A percentile compares a stretch with the other conserved stretches of the same genome.
Conservation (phyloP, 2,329 filamentous ascomycete genomes). For the Akanthomyces uredinophilus region DNA sequence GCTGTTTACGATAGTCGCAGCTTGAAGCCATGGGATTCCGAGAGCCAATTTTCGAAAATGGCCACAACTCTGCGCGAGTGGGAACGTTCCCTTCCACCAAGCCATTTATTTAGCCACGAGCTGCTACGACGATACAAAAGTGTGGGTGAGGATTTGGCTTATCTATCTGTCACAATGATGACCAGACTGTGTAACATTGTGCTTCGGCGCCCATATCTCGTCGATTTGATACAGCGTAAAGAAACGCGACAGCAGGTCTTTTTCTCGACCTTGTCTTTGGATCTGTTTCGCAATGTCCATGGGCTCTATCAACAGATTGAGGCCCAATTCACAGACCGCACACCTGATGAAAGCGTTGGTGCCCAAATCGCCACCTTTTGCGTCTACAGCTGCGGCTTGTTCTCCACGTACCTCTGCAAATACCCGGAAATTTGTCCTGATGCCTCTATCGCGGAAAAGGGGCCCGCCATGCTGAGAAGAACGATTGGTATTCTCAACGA, state of each 20-base stretch:
- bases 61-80: slow-evolving; percentile 40
- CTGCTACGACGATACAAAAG: slow-evolving; percentile 42
- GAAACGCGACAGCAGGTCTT: slow-evolving; percentile 34
- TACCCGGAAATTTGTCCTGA: slow-evolving; percentile 44
- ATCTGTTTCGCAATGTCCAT: slow-evolving; percentile 46
- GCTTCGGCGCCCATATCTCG: slow-evolving; percentile 48
- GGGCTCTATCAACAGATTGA: slow-evolving; percentile 46
- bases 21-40: slow-evolving; percentile 40
- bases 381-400: slow-evolving; percentile 50
- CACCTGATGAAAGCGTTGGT: slow-evolving; percentile 44
- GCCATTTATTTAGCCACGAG: slow-evolving; percentile 42
- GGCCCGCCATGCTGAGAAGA: slow-evolving; percentile 41
- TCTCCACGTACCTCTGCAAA: slow-evolving; percentile 47
- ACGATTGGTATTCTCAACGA: slow-evolving; percentile 42
- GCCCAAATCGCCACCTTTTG: slow-evolving; percentile 52
- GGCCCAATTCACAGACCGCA: slow-evolving; percentile 43
- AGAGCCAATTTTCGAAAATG: slow-evolving; percentile 44
- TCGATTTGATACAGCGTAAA: slow-evolving; percentile 41
- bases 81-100: slow-evolving; percentile 42
- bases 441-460: slow-evolving; percentile 32
- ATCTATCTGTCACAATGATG: slow-evolving; percentile 51
- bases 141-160: slow-evolving; percentile 46
- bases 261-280: slow-evolving; percentile 39
- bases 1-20: slow-evolving; percentile 41
- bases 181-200: slow-evolving; percentile 53